These are phyloP conservation scores for Leishmania gerbilli DNA, from an alignment of 208 protist species.

Conservation along the genomic window DNA sequence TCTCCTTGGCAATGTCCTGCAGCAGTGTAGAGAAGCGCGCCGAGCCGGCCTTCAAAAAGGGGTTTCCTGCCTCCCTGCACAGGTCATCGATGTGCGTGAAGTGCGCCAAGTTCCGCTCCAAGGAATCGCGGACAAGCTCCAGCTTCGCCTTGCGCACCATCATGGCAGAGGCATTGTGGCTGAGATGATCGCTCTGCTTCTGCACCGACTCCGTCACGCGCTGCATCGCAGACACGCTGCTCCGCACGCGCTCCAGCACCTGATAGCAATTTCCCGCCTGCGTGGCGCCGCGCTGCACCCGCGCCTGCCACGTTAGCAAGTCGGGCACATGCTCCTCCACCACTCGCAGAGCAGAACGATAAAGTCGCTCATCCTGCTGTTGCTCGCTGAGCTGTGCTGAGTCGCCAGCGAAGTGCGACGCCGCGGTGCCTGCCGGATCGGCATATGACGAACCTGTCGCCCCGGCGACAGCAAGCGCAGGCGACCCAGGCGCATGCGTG, in stretches of 20 bases:
- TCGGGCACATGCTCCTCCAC: conserved; percentile 54
- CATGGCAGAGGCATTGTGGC: conserved; percentile 72
- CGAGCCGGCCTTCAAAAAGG: conserved; percentile 62
- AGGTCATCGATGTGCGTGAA: conserved; percentile 84
- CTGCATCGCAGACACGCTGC: conserved; percentile 60
- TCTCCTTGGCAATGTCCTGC: conserved; percentile 80
- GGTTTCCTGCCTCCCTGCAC: conserved; percentile 60
- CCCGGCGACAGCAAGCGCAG: not conserved
- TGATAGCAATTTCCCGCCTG: conserved; percentile 54
- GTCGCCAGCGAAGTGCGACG: not conserved
- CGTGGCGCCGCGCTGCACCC: conserved; percentile 36
- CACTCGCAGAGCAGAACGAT: conserved; percentile 25
- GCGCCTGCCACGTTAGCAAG: conserved; percentile 46
- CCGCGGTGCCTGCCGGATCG: not conserved
- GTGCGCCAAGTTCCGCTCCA: conserved; percentile 73
- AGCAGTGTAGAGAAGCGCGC: conserved; percentile 66
- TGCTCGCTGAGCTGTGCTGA: conserved; percentile 4
- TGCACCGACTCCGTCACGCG: conserved; percentile 72
- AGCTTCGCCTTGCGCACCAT: conserved; percentile 76
- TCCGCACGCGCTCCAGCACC: conserved; percentile 44
- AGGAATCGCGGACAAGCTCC: conserved; percentile 71
- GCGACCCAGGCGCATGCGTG: not conserved
- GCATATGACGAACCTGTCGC: not conserved
- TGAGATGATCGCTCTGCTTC: conserved; percentile 75
- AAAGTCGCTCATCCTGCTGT: conserved; percentile 19